phyloP scores from a whole-genome alignment of 495 filamentous ascomycete species.

The Neurospora sp. region DNA sequence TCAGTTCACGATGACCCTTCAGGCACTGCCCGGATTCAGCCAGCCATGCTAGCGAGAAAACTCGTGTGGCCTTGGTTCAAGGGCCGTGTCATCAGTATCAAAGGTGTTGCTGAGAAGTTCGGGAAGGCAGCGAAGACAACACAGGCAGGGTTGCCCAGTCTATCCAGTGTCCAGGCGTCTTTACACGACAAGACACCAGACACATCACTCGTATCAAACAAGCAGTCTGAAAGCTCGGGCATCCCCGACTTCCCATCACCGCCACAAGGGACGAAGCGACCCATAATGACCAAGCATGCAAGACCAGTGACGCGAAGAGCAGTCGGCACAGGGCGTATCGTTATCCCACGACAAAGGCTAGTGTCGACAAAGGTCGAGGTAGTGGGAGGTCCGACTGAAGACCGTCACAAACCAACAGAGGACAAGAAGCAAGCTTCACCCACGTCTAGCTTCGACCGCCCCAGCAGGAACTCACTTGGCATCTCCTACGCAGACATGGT shows the following conservation, averaged over 20 bases:
- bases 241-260: neutral
- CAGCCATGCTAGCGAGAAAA: conserved; percentile 1
- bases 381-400: neutral
- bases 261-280: neutral
- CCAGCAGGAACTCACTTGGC: conserved; percentile 17
- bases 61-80: conserved; percentile 20
- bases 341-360: neutral
- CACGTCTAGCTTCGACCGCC: neutral
- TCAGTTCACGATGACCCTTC: neutral
- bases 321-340: neutral
- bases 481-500: conserved; percentile 25
- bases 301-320: neutral
- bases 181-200: conserved; percentile 5
- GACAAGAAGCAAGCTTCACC: neutral
- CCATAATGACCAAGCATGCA: neutral
- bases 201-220: neutral
- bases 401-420: neutral
- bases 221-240: neutral
- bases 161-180: conserved; percentile 10
- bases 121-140: neutral
- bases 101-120: conserved; percentile 1
- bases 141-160: conserved; percentile 2
- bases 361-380: neutral
- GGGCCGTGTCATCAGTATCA: neutral
- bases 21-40: neutral